Base-by-base conservation (phyloP, 2,329 filamentous ascomycete genomes). In the Xylaria sp. region DNA sequence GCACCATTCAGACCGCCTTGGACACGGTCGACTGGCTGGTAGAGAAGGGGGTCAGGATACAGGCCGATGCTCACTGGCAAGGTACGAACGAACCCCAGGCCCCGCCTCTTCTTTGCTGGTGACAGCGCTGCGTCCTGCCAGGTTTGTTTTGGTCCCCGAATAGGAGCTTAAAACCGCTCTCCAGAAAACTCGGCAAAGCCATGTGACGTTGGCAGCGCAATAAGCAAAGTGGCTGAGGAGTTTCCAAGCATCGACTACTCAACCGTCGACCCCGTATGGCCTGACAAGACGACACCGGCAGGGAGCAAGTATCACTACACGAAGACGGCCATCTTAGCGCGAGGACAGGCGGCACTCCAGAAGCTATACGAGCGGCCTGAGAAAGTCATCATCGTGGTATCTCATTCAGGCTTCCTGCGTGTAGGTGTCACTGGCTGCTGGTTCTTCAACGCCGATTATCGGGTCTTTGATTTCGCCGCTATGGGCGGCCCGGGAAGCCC, bases 61-160 rank as follows among this genome's bases (percentile, higher is more conserved):
- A 85, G 56, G 85, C 86, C 1, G 83, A 88, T 73, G 88, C 90
- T 4, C 83, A 83, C 63, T 92, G 90, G 90, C 90, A 92, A 81
- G 87, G 87, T 89, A 76, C 63, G 74, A 34, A 15, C 18, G n/a
- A n/a, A n/a, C n/a, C n/a, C n/a, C n/a, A n/a, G n/a, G n/a, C 58
- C n/a, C 39, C 50, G 36, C 25, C 18, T 20, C 18, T 15, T 15
- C 23, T n/a, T 23, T 62, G 25, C 12, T 50, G 18, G 30, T 36
- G 39, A 32, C 28, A 34, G 32, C 28, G 13, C 39, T 30, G 13
- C n/a, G 10, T n/a, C 20, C 20, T 20, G 32, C 30, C 45, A 28
- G 18, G 4, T 8, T 48, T 28, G 6, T 20, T 34, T 30, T 28
- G 6, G 10, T 15, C 1, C 10, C n/a, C n/a, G 18, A 52, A 23